These are phyloP conservation scores for Zymoseptoria crescenta DNA, from an alignment of 2,329 filamentous ascomycete genomes.

Conservation along the genomic window DNA sequence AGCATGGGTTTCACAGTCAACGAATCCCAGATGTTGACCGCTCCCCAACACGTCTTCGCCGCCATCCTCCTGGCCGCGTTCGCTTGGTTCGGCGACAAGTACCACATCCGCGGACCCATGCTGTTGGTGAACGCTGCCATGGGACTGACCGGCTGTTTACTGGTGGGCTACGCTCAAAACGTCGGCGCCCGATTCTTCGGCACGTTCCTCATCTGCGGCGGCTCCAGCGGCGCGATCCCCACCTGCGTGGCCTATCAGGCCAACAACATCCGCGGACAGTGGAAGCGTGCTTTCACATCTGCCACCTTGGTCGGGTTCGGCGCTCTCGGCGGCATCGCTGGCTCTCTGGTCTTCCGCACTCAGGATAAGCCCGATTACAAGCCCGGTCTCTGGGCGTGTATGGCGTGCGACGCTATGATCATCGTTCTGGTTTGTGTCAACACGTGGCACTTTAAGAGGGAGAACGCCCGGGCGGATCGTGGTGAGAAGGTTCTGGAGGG, in stretches of 20 bases:
- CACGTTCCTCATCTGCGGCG: conserved; percentile 64
- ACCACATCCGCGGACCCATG: conserved; percentile 56
- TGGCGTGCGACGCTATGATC: conserved; percentile 38
- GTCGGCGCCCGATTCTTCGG: conserved; percentile 60
- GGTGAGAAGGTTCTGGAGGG: conserved; percentile 35
- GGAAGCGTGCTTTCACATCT: conserved; percentile 72
- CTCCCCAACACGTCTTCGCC: conserved; percentile 60
- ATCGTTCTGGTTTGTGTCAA: conserved; percentile 20
- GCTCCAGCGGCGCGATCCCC: conserved; percentile 70
- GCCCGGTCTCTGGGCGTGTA: conserved; percentile 61
- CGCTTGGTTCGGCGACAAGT: conserved; percentile 60
- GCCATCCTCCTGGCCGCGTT: conserved; percentile 54
- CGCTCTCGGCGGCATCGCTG: conserved; percentile 68
- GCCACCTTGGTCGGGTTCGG: conserved; percentile 67
- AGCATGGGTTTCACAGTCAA: conserved; percentile 58
- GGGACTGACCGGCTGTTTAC: conserved; percentile 55
- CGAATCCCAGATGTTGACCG: conserved; percentile 60
- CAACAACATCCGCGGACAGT: conserved; percentile 79
- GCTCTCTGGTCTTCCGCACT: conserved; percentile 61
- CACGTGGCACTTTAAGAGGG: conserved; percentile 21
- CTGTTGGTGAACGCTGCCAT: conserved; percentile 58
- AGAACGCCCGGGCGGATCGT: conserved; percentile 34
- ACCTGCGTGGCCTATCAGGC: conserved; percentile 68
- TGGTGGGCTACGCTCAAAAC: conserved; percentile 60
- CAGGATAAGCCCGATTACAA: conserved; percentile 31